phyloP scores from a whole-genome alignment of 805 yeast genomes.

The Myxozyma kluyveri region DNA sequence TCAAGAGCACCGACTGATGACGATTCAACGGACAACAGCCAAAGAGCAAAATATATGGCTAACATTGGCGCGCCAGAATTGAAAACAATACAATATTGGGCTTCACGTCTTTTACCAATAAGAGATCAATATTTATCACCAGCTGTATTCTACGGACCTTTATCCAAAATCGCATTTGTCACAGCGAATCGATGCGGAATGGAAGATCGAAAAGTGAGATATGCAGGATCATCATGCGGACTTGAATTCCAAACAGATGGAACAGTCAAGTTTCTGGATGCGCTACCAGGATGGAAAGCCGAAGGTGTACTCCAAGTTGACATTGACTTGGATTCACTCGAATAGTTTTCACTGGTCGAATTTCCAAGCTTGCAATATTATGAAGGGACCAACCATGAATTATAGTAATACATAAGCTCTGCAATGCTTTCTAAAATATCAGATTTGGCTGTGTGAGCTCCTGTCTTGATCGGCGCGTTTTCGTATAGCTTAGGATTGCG shows the following conservation, averaged over 20 bases:
- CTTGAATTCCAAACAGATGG: conserved; percentile 17
- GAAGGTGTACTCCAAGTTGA: conserved; percentile 16
- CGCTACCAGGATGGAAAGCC: not conserved
- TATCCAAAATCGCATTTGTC: conserved; percentile 45
- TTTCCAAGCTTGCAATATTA: not conserved
- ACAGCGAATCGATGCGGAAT: conserved; percentile 73
- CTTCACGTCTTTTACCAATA: conserved; percentile 64
- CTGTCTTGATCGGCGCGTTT: conserved; percentile 59
- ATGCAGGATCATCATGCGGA: conserved; percentile 60
- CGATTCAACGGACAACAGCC: too few species aligned
- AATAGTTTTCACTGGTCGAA: not conserved
- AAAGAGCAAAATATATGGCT: not conserved
- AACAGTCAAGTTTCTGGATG: not conserved
- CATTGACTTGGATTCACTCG: not conserved
- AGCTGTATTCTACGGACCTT: not conserved
- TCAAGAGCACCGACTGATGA: too few species aligned
- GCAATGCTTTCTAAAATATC: conserved; percentile 88
- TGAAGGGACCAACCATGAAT: conserved; percentile 49
- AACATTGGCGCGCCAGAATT: conserved; percentile 42
- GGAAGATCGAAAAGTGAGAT: conserved; percentile 52
- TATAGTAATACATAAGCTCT: conserved; percentile 74
- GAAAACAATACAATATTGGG: conserved; percentile 68
- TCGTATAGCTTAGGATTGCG: conserved; percentile 65
- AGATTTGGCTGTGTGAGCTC: conserved; percentile 78
- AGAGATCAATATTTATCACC: conserved; percentile 40